phyloP scores from a whole-genome alignment of 768 basidiomycete species.

The Hygrophoropsis aurantiaca region DNA sequence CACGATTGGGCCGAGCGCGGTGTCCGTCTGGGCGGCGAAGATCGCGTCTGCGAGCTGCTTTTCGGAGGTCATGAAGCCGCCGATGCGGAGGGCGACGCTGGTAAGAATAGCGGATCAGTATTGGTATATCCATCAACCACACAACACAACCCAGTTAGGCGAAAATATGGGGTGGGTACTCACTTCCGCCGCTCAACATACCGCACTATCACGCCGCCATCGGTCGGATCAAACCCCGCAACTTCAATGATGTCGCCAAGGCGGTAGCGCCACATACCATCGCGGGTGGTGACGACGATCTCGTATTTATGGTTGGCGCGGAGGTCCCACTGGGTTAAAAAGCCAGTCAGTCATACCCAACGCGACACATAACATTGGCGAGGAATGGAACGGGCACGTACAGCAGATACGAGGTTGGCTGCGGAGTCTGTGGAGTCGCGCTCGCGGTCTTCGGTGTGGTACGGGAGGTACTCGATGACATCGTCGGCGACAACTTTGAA shows the following conservation, averaged over 20 bases:
- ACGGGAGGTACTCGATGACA: slow-evolving; percentile 8
- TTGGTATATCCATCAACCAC: not conserved
- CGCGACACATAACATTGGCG: not conserved
- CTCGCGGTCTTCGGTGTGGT: too few species aligned
- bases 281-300: slow-evolving; percentile 15
- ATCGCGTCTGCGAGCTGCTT: slow-evolving; percentile 11
- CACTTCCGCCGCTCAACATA: slow-evolving; percentile 8
- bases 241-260: slow-evolving; percentile 5
- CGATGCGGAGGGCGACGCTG: slow-evolving; percentile 1
- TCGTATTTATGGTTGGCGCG: slow-evolving; percentile 16
- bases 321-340: slow-evolving; percentile 10
- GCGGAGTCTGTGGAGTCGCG: not conserved
- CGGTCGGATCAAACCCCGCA: slow-evolving; percentile 6
- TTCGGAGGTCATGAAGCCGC: slow-evolving; percentile 9
- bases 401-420: not conserved
- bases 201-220: slow-evolving; percentile 5
- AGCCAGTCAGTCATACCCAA: not conserved
- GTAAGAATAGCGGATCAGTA: not conserved
- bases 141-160: not conserved
- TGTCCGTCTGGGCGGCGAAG: not conserved
- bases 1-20: not conserved
- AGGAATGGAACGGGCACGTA: not conserved
- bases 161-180: not conserved
- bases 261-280: slow-evolving; percentile 10
- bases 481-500: slow-evolving; percentile 7